These are phyloP conservation scores for Eucalyptus regnans DNA, from an alignment of 345 rosid genomes.

Conservation along the genomic window DNA sequence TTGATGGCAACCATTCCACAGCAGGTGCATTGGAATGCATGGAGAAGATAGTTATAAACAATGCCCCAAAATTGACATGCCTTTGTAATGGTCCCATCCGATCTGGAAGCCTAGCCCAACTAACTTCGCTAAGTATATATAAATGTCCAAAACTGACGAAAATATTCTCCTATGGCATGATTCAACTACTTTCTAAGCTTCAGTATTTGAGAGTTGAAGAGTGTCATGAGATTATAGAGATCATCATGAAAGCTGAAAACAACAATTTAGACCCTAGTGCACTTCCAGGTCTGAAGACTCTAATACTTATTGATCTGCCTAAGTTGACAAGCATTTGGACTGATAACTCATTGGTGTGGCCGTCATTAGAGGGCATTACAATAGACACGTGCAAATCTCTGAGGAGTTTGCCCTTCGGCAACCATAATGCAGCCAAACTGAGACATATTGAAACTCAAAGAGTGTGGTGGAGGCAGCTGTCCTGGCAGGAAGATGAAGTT, in stretches of 20 bases:
- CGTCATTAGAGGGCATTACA: not conserved
- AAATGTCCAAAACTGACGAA: constrained; percentile 1
- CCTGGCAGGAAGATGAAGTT: not conserved
- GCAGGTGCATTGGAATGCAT: not conserved
- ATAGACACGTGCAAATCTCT: constrained; percentile 2
- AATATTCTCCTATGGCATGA: not conserved
- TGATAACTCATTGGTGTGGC: constrained; percentile 6
- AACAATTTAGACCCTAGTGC: not conserved
- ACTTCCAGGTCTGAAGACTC: constrained; percentile 3
- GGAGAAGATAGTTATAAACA: constrained; percentile 1
- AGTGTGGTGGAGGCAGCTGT: not conserved
- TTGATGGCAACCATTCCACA: not conserved
- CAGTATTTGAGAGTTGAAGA: constrained; percentile 2
- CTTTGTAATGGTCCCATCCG: constrained; percentile 10
- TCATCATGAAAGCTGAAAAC: not conserved
- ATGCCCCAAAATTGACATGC: not conserved
- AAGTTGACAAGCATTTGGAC: constrained; percentile 2
- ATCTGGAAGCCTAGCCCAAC: constrained; percentile 2
- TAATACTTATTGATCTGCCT: constrained; percentile 8
- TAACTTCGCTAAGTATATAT: not conserved
- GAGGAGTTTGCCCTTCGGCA: constrained; percentile 1
- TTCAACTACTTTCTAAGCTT: constrained; percentile 7
- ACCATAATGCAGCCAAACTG: not conserved
- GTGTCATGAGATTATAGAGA: constrained; percentile 5
- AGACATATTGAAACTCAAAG: not conserved